phyloP scores from a whole-genome alignment of 495 filamentous ascomycete genomes.

The Aspergillus indologenus region DNA sequence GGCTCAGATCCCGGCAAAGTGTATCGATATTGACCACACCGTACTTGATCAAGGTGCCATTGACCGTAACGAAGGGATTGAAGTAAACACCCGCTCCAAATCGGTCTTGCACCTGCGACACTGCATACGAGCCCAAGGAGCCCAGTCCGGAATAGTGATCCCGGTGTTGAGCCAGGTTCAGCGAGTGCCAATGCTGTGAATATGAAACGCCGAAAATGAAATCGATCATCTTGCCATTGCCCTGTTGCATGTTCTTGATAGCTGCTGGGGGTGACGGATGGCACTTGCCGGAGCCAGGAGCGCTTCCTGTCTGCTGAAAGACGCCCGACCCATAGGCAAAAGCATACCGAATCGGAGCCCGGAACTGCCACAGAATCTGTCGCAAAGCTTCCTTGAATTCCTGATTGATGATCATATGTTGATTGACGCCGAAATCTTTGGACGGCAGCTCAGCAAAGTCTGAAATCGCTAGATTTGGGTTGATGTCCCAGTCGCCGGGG shows the following conservation, averaged over 20 bases:
- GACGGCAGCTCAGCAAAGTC: slow-evolving; percentile 85
- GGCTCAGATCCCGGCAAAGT: slow-evolving; percentile 75
- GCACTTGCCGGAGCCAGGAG: slow-evolving; percentile 44
- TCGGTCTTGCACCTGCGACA: slow-evolving; percentile 79
- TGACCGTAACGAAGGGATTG: slow-evolving; percentile 93
- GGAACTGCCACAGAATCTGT: slow-evolving; percentile 87
- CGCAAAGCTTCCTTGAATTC: slow-evolving; percentile 90
- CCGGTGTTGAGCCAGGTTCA: slow-evolving; percentile 84
- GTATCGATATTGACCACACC: slow-evolving; percentile 91
- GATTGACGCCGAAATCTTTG: slow-evolving; percentile 87
- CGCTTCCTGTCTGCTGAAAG: slow-evolving; percentile 71
- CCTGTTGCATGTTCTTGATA: slow-evolving; percentile 76
- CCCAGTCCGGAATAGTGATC: slow-evolving; percentile 89
- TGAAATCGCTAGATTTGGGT: slow-evolving; percentile 69
- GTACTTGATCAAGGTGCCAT: slow-evolving; percentile 95
- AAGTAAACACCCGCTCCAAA: slow-evolving; percentile 96
- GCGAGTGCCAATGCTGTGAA: slow-evolving; percentile 92
- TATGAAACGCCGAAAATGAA: slow-evolving; percentile 96
- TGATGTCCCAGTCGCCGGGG: slow-evolving; percentile 70
- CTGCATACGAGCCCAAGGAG: slow-evolving; percentile 77
- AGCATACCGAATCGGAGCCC: slow-evolving; percentile 89
- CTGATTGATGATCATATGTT: slow-evolving; percentile 89
- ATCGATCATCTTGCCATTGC: slow-evolving; percentile 93
- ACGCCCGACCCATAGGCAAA: slow-evolving; percentile 98
- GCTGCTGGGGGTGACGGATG: slow-evolving; percentile 76